These are phyloP conservation scores for Exophiala sp. DNA, from an alignment of 2,329 filamentous ascomycete species.

Conservation along the genomic window DNA sequence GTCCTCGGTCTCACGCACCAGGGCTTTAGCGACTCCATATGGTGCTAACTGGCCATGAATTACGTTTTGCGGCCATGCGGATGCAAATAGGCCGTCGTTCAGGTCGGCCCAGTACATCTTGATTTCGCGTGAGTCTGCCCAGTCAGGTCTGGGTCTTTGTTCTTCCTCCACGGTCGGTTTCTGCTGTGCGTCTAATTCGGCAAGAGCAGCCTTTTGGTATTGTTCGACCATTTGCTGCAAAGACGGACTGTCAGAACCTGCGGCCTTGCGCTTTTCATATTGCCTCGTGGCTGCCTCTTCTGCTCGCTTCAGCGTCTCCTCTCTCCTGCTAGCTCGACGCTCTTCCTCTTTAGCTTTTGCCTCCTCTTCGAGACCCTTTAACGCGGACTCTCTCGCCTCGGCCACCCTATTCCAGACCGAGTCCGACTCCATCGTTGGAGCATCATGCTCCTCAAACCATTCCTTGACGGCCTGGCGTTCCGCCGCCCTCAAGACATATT, in stretches of 20 bases:
- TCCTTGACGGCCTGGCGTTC: constrained; percentile 16
- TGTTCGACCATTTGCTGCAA: constrained; percentile 2
- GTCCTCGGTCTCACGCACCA: not conserved
- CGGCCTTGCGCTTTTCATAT: constrained; percentile 2
- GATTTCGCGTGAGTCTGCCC: constrained; percentile 33
- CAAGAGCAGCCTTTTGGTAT: constrained; percentile 4
- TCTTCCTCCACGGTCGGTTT: constrained; percentile 8
- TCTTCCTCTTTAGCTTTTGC: constrained; percentile 1
- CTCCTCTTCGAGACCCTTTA: constrained; percentile 6
- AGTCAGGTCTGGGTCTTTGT: constrained; percentile 21
- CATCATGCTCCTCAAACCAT: constrained; percentile 14
- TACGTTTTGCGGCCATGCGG: constrained; percentile 41
- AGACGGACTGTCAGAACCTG: not conserved
- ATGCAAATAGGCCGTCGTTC: constrained; percentile 46
- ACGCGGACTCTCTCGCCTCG: constrained; percentile 9
- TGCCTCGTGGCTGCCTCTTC: constrained; percentile 6
- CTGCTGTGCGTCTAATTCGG: constrained; percentile 1
- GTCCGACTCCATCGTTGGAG: constrained; percentile 7
- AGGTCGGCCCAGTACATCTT: constrained; percentile 44
- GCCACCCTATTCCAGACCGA: constrained; percentile 16
- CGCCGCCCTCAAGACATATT: constrained; percentile 4
- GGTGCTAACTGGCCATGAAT: constrained; percentile 39
- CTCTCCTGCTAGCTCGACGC: constrained; percentile 3
- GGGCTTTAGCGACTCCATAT: constrained; percentile 20
- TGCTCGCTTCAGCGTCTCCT: constrained; percentile 3